These are phyloP conservation scores for Pelargonium citronellum DNA, from an alignment of 441 rosid genomes.

Conservation along the genomic window DNA sequence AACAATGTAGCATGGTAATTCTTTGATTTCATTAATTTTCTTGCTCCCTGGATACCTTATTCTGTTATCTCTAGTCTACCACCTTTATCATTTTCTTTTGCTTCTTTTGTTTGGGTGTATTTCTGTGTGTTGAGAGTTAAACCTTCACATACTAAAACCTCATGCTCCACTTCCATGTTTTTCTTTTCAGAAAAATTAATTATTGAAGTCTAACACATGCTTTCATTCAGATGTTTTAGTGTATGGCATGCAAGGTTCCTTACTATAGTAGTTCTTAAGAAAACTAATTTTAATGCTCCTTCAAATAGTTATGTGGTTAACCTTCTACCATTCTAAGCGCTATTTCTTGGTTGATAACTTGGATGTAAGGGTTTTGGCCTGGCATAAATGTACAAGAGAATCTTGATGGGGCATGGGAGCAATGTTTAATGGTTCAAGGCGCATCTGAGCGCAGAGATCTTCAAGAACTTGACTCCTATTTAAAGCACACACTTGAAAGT, in stretches of 20 bases:
- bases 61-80: not conserved
- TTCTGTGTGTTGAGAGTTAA: not conserved
- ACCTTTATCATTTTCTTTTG: not conserved
- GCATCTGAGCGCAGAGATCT: not conserved
- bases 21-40: conserved; percentile 15
- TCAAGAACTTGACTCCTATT: not conserved
- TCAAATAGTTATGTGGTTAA: not conserved
- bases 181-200: not conserved
- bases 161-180: not conserved
- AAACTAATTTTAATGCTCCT: not conserved
- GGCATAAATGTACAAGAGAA: not conserved
- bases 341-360: not conserved
- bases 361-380: not conserved
- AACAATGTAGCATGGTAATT: conserved; percentile 62
- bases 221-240: not conserved
- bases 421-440: not conserved
- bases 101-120: not conserved
- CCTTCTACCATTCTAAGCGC: not conserved
- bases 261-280: not conserved
- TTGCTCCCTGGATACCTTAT: conserved; percentile 5
- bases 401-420: conserved; percentile 8
- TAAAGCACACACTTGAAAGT: not conserved
- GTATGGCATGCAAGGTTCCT: not conserved
- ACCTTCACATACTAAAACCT: conserved; percentile 5
- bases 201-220: not conserved